Percentiles rank a stretch among this genome's conserved stretches.
phyloP scores from a whole-genome alignment of 129 eudicot species.

The Helianthus tuberosus region DNA sequence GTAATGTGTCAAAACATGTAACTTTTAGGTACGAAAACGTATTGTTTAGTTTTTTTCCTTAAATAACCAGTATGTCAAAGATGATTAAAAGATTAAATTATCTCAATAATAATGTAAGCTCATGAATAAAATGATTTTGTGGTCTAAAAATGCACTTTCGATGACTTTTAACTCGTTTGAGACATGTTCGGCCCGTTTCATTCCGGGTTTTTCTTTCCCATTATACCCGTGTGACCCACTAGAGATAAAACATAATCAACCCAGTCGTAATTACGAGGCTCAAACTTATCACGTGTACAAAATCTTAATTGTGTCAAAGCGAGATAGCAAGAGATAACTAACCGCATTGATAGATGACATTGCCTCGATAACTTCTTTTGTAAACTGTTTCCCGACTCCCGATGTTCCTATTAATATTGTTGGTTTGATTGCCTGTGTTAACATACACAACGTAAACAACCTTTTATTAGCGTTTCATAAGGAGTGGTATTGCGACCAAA shows the following conservation, averaged over 20 bases:
- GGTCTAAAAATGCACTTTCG: background rate
- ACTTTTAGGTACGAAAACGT: background rate
- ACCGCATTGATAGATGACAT: conserved; percentile 90
- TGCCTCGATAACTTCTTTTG: conserved; percentile 88
- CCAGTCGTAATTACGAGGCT: background rate
- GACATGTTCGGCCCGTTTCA: background rate
- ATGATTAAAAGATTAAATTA: background rate
- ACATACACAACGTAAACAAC: background rate
- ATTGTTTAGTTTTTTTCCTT: background rate
- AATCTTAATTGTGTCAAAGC: background rate
- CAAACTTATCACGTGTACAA: background rate
- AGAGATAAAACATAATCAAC: conserved; percentile 1
- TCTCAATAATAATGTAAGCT: background rate
- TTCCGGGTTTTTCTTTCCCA: background rate
- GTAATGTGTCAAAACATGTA: background rate
- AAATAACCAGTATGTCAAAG: background rate
- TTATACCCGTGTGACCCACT: background rate
- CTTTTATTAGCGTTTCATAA: background rate
- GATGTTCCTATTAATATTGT: conserved; percentile 94
- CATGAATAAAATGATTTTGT: background rate
- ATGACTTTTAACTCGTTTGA: background rate
- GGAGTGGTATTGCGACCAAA: background rate
- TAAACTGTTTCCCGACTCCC: conserved; percentile 86
- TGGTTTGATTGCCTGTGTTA: conserved; percentile 78
- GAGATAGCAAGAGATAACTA: conserved; percentile 33